phyloP scores from a whole-genome alignment of 306 rosid genomes.

The Sechiopsis laciniata region DNA sequence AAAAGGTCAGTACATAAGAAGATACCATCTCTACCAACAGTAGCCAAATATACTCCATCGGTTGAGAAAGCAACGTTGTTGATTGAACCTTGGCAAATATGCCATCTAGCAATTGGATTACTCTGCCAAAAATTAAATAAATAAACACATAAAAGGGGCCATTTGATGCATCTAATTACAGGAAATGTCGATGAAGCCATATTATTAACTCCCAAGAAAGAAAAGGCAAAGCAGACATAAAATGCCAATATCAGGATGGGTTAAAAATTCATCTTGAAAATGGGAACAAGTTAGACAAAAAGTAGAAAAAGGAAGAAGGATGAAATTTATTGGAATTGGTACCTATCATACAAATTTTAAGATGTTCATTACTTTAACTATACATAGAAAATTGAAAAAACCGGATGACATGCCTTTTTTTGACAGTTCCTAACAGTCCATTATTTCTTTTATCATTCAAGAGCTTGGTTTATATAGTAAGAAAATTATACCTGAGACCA shows the following conservation, averaged over 20 bases:
- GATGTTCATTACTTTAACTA: not conserved
- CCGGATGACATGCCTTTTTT: not conserved
- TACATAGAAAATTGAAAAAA: not conserved
- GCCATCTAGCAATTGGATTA: conserved; percentile 95
- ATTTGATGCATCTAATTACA: not conserved
- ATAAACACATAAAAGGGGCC: not conserved
- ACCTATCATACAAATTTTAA: not conserved
- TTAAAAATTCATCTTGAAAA: not conserved
- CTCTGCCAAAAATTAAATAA: conserved; percentile 44
- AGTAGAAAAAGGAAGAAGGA: not conserved
- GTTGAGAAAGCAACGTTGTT: conserved; percentile 78
- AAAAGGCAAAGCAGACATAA: not conserved
- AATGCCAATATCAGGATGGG: not conserved
- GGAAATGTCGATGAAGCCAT: not conserved
- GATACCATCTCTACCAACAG: conserved; percentile 94
- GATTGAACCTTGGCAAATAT: conserved; percentile 82
- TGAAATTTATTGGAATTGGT: not conserved
- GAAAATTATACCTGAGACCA: not conserved
- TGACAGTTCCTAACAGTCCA: not conserved
- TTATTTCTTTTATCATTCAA: not conserved
- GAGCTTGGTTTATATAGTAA: not conserved
- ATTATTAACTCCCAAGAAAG: not conserved
- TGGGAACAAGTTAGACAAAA: not conserved
- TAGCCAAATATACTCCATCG: conserved; percentile 72
- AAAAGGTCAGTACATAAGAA: conserved; percentile 17